These are phyloP conservation scores for Nicotiana paniculata DNA, from an alignment of 257 asterid genomes.

Conservation along the genomic window DNA sequence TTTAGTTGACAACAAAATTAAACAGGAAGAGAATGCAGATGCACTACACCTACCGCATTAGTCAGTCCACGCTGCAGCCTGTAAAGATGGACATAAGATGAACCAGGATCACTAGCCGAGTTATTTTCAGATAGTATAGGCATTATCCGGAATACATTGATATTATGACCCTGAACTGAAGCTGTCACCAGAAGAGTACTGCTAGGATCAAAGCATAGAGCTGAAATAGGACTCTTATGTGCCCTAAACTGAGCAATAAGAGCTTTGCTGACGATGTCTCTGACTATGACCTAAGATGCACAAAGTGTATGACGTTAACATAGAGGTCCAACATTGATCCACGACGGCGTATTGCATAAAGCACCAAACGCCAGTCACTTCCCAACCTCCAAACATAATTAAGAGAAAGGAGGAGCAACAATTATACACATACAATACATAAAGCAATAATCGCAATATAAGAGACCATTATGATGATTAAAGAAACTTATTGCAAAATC, in stretches of 20 bases:
- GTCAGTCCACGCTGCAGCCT: slow-evolving; percentile 82
- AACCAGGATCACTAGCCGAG: slow-evolving; percentile 29
- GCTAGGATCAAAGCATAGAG: slow-evolving; percentile 44
- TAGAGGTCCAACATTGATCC: background rate
- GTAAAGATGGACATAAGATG: slow-evolving; percentile 60
- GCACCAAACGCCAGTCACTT: background rate
- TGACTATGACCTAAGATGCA: slow-evolving; percentile 63
- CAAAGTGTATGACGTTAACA: slow-evolving; percentile 12
- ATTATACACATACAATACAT: background rate
- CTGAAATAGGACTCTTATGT: slow-evolving; percentile 69
- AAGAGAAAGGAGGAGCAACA: background rate
- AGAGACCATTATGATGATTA: background rate
- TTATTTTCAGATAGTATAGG: slow-evolving; percentile 26
- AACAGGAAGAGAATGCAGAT: background rate
- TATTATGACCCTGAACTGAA: slow-evolving; percentile 83
- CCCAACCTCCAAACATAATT: background rate
- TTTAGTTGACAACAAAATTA: background rate
- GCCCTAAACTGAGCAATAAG: slow-evolving; percentile 85
- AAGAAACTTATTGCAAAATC: background rate
- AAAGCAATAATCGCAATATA: background rate
- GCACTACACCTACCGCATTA: slow-evolving; percentile 57
- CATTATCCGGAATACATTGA: slow-evolving; percentile 63
- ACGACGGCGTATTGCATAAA: background rate
- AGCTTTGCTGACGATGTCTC: slow-evolving; percentile 62
- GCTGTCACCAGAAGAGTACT: slow-evolving; percentile 66